Percentiles rank a stretch among this genome's conserved stretches.
phyloP scores from a whole-genome alignment of 257 asterid species.

The Solanum sejunctum region DNA sequence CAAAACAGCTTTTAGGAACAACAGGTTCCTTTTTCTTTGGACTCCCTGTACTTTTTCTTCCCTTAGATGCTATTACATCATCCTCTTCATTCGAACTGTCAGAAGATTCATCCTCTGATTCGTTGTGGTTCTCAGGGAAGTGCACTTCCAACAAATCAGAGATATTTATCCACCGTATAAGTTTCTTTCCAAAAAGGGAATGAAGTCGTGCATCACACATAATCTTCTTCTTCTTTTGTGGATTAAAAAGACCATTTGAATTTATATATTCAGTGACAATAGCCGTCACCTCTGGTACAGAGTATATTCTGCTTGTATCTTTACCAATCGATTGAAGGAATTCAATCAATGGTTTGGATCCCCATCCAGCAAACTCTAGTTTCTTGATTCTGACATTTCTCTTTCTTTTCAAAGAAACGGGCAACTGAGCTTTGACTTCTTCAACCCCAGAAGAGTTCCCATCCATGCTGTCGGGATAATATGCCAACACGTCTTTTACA shows the following conservation, averaged over 20 bases:
- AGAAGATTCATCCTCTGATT: too few species aligned
- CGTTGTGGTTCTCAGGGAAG: too few species aligned
- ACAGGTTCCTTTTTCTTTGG: too few species aligned
- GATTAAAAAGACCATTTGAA: conserved; percentile 38
- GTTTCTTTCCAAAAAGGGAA: too few species aligned
- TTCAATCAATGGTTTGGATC: conserved; percentile 63
- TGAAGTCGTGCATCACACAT: conserved; percentile 9
- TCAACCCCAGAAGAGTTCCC: conserved; percentile 51
- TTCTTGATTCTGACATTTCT: conserved; percentile 31
- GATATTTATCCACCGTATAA: too few species aligned
- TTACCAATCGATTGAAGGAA: conserved; percentile 66
- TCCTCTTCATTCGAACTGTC: too few species aligned
- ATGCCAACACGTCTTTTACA: not conserved
- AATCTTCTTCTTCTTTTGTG: conserved; percentile 60
- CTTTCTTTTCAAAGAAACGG: conserved; percentile 42
- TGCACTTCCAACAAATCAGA: too few species aligned
- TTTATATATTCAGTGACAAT: conserved; percentile 41
- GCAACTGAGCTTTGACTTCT: conserved; percentile 22
- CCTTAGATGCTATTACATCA: too few species aligned
- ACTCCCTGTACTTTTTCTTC: too few species aligned
- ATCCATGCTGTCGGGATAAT: conserved; percentile 25
- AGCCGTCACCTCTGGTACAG: conserved; percentile 47
- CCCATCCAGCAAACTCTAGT: conserved; percentile 20
- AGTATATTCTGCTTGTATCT: conserved; percentile 35
- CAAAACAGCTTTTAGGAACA: too few species aligned